Base-by-base conservation (phyloP, 108 stramenopile genomes). In the Seminavis robusta region DNA sequence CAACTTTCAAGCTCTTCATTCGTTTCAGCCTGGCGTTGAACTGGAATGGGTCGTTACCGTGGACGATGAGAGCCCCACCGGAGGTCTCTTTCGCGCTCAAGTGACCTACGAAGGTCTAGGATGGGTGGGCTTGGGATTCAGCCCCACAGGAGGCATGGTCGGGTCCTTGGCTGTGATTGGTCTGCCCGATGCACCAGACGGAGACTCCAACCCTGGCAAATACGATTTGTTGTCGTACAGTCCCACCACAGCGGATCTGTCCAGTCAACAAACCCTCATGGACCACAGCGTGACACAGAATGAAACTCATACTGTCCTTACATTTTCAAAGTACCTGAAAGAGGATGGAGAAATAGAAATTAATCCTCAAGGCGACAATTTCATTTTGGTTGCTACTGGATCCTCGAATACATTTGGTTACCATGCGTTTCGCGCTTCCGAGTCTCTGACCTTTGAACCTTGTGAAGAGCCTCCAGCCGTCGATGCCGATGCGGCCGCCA, bases 91-190 rank as follows among this genome's bases (percentile, higher is more conserved):
- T n/a, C n/a, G n/a, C n/a, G n/a, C n/a, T n/a, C n/a, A n/a, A n/a
- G n/a, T n/a, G n/a, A n/a, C n/a, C n/a, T n/a, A n/a, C n/a, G n/a
- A n/a, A n/a, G n/a, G 47, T 8, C 65, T 51, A 16, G 56, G 31
- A n/a, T 42, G 48, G 36, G 59, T 70, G 6, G 80, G 83, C 68
- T 36, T 77, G n/a, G 74, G 52, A 4, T 53, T 80, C 55, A n/a
- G n/a, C n/a, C n/a, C n/a, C n/a, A n/a, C n/a, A n/a, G n/a, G n/a
- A n/a, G 81, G 56, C 15, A 84, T 84, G 80, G 37, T 76, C 28
- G 71, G 71, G 0, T 50, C 60, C 26, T 63, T 69, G 9, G 80
- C 77, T 38, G 77, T 85, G 17, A 74, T 85, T 64, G 82, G 78
- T 2, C 33, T 77, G 8, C 78, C 82, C 4, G 75, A 65, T 41